These are phyloP conservation scores for Penicillium riverlandense DNA, from an alignment of 495 filamentous ascomycete species.

Conservation along the genomic window DNA sequence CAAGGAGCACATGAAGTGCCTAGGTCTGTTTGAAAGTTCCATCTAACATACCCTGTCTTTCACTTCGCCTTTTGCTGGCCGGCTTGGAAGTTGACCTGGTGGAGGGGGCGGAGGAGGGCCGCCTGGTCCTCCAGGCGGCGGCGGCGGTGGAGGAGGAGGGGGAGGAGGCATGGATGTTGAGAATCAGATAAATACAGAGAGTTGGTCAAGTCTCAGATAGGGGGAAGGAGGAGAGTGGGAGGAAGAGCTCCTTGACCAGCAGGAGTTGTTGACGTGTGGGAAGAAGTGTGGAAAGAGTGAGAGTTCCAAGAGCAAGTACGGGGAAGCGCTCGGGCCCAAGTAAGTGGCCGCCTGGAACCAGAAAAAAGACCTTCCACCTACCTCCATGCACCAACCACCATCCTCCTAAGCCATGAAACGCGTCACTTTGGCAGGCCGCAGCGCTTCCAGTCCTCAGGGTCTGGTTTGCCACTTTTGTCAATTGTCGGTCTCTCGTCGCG, in stretches of 20 bases:
- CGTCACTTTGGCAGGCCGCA: constrained; percentile 22
- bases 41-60: constrained; percentile 48
- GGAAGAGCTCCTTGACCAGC: constrained; percentile 12
- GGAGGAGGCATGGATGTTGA: constrained; percentile 52
- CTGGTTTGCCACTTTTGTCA: constrained; percentile 35
- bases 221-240: constrained; percentile 4
- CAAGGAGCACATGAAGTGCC: background rate
- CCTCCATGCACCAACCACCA: constrained; percentile 6
- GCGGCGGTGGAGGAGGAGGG: constrained; percentile 65
- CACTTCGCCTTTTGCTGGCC: constrained; percentile 37
- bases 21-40: too few relatives aligned
- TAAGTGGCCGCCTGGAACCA: background rate
- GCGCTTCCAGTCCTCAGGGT: constrained; percentile 12
- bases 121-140: constrained; percentile 54
- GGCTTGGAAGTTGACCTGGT: constrained; percentile 37
- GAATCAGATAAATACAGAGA: background rate
- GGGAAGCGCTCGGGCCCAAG: constrained; percentile 17
- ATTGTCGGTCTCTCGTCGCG: constrained; percentile 14
- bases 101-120: constrained; percentile 66
- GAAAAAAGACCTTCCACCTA: constrained; percentile 13
- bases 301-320: constrained; percentile 7
- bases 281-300: constrained; percentile 23
- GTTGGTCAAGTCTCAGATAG: background rate
- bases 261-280: constrained; percentile 9
- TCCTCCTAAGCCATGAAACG: constrained; percentile 23